Conservation (phyloP, 2,329 filamentous ascomycete species). For the Aspergillus udagawae region DNA sequence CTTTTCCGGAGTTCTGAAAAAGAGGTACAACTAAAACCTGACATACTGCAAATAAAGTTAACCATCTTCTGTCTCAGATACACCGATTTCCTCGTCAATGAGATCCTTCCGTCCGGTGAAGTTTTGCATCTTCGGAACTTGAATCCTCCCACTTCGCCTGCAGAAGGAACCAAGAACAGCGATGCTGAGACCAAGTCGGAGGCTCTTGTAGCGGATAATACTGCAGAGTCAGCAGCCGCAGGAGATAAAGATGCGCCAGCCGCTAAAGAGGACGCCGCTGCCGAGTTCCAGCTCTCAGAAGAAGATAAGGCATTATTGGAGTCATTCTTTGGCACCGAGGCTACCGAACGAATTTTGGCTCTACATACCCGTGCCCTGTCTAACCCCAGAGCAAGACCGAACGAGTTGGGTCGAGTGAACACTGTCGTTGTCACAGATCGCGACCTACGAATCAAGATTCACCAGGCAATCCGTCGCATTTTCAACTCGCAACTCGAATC, state of each 20-base stretch:
- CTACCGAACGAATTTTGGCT: conserved; percentile 48
- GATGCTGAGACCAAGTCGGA: conserved; percentile 7
- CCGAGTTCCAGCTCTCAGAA: conserved; percentile 34
- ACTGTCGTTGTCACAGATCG: conserved; percentile 57
- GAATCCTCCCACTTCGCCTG: conserved; percentile 21
- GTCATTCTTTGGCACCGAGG: conserved; percentile 49
- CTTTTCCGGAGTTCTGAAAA: conserved; percentile 64
- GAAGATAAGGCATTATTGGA: conserved; percentile 45
- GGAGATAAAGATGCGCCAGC: conserved; percentile 10
- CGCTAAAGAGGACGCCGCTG: conserved; percentile 11
- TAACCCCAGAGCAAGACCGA: conserved; percentile 53
- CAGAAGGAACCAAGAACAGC: conserved; percentile 7
- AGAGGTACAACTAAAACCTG: conserved; percentile 44
- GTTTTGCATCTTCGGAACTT: conserved; percentile 67
- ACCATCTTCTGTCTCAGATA: conserved; percentile 52
- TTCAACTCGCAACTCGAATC: conserved; percentile 78
- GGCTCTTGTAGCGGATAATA: conserved; percentile 12
- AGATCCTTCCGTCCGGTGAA: conserved; percentile 71
- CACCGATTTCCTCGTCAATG: conserved; percentile 89
- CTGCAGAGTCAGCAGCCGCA: conserved; percentile 7
- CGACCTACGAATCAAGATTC: conserved; percentile 58
- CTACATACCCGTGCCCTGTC: conserved; percentile 54
- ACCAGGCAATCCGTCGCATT: conserved; percentile 68
- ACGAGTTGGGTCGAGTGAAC: conserved; percentile 52
- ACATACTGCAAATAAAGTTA: background rate